phyloP scores from a whole-genome alignment of 495 filamentous ascomycete species.

The Saxophila tyrrhenica region DNA sequence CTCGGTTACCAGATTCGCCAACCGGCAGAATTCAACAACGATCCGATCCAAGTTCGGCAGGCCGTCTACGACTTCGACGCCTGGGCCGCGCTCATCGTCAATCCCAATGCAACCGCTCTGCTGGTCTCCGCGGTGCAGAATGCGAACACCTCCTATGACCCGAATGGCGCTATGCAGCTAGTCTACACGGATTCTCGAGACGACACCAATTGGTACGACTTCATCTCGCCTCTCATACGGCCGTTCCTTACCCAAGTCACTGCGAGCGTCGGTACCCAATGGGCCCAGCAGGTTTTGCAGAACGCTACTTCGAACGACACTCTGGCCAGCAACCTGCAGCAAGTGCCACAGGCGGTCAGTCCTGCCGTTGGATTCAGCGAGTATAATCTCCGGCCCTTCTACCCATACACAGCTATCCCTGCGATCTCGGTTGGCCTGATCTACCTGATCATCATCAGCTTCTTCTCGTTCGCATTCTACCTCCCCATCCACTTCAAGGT shows the following conservation, averaged over 20 bases:
- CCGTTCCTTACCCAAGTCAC: constrained; percentile 36
- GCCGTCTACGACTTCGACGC: constrained; percentile 50
- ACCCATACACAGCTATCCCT: constrained; percentile 43
- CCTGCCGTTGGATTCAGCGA: constrained; percentile 52
- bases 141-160: constrained; percentile 53
- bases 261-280: constrained; percentile 41
- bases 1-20: constrained; percentile 12
- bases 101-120: constrained; percentile 52
- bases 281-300: constrained; percentile 37
- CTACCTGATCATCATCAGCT: constrained; percentile 62
- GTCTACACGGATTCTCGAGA: constrained; percentile 50
- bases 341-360: constrained; percentile 47
- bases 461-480: constrained; percentile 62
- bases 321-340: constrained; percentile 32
- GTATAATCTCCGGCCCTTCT: constrained; percentile 53
- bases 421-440: constrained; percentile 57
- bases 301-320: constrained; percentile 27
- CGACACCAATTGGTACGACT: constrained; percentile 40
- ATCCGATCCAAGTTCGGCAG: constrained; percentile 48
- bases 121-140: constrained; percentile 44
- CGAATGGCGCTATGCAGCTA: constrained; percentile 48
- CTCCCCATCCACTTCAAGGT: constrained; percentile 50
- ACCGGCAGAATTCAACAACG: constrained; percentile 44
- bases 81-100: constrained; percentile 55
- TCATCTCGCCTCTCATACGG: constrained; percentile 43